Evolutionary conservation across 345 rosid genomes (phyloP).

Genomic region (Eucalyptus lansdowneana): DNA sequence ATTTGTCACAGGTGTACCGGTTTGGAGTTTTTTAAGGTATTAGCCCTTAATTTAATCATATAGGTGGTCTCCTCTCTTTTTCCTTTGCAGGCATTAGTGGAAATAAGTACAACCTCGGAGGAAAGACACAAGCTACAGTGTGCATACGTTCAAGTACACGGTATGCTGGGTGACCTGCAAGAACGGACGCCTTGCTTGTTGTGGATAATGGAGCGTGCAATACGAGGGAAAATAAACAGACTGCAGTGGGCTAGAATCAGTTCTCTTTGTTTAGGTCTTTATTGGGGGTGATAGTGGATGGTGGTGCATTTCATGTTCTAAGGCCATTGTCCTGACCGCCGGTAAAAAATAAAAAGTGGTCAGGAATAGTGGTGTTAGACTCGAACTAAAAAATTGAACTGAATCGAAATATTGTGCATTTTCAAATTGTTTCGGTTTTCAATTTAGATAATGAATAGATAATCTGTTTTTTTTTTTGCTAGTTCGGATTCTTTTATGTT

Average conservation of each 20-base stretch:
- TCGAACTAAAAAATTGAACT: rapidly evolving
- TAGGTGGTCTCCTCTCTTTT: background rate
- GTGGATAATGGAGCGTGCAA: background rate
- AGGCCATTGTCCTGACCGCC: background rate
- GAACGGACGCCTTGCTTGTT: background rate
- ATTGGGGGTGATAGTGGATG: background rate
- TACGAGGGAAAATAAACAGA: background rate
- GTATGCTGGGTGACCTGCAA: background rate
- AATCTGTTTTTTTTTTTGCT: too few species aligned
- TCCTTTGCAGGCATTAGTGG: slow-evolving; percentile 26
- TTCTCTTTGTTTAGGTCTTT: background rate
- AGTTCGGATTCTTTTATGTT: too few species aligned
- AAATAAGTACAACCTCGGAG: slow-evolving; percentile 37
- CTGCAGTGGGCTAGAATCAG: background rate
- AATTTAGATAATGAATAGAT: too few species aligned
- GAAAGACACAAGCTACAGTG: slow-evolving; percentile 36
- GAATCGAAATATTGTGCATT: too few species aligned
- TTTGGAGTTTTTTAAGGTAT: too few species aligned
- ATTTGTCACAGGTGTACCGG: too few species aligned
- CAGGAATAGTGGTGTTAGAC: too few species aligned
- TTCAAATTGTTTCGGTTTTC: too few species aligned
- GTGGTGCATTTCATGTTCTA: background rate
- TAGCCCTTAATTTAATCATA: background rate
- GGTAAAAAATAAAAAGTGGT: background rate
- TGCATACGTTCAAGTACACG: slow-evolving; percentile 18